phyloP scores from a whole-genome alignment of 148 eudicot species.

The Rhododendron molle region DNA sequence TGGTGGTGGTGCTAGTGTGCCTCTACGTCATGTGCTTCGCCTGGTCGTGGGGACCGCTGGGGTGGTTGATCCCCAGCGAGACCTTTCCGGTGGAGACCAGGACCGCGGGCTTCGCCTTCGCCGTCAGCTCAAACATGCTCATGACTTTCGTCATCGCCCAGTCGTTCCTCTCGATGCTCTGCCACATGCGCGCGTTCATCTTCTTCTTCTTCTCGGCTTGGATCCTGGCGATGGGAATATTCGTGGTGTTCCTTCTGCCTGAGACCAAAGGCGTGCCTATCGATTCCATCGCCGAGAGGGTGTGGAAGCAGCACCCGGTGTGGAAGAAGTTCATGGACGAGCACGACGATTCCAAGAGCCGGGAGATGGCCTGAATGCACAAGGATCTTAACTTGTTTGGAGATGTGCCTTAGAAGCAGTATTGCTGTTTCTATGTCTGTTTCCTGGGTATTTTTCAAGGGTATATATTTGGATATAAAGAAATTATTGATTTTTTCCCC shows the following conservation, averaged over 20 bases:
- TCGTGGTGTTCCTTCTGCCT: conserved; percentile 35
- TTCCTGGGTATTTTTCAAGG: neutral
- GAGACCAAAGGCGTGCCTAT: conserved; percentile 44
- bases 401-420: neutral
- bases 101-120: conserved; percentile 42
- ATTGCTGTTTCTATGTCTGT: neutral
- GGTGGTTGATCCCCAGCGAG: conserved; percentile 38
- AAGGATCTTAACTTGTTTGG: neutral
- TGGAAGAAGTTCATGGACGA: conserved; percentile 33
- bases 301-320: conserved; percentile 40
- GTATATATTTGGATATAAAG: neutral
- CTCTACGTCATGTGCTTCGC: conserved; percentile 60
- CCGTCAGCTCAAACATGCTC: conserved; percentile 51
- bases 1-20: conserved; percentile 55
- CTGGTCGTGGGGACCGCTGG: conserved; percentile 51
- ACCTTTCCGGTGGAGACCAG: conserved; percentile 41
- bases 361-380: conserved; percentile 11
- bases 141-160: conserved; percentile 40
- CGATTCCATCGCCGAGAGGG: conserved; percentile 30
- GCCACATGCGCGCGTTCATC: conserved; percentile 36
- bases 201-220: conserved; percentile 49
- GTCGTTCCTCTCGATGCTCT: conserved; percentile 42
- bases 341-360: conserved; percentile 8
- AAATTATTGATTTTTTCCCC: neutral
- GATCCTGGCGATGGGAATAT: conserved; percentile 39